phyloP scores from a whole-genome alignment of 1,284 basidiomycete genomes.

The Grifola frondosa region DNA sequence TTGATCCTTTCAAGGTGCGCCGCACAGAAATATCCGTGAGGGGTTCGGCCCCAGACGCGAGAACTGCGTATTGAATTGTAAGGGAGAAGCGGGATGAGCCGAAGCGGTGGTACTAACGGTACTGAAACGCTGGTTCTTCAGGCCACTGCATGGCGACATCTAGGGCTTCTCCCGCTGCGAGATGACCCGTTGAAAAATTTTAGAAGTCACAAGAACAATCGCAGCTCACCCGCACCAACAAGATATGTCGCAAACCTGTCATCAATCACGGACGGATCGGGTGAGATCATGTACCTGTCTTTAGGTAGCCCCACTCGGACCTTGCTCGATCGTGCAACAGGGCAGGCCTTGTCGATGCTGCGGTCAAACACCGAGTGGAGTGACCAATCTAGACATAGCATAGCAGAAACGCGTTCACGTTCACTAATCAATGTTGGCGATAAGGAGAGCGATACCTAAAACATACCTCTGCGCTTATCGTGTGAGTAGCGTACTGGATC shows the following conservation, averaged over 20 bases:
- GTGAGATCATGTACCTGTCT: constrained; percentile 45
- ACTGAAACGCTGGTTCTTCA: constrained; percentile 48
- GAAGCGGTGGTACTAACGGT: constrained; percentile 44
- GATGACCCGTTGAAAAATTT: neutral
- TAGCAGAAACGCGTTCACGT: constrained; percentile 3
- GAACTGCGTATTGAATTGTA: constrained; percentile 17
- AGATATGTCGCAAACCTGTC: constrained; percentile 46
- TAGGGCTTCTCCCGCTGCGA: constrained; percentile 30
- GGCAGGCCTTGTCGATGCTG: constrained; percentile 59
- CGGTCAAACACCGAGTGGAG: constrained; percentile 74
- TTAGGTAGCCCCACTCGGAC: constrained; percentile 50
- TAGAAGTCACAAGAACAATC: neutral
- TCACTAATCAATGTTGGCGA: too few species aligned
- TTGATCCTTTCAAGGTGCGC: constrained; percentile 73
- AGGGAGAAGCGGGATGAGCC: neutral
- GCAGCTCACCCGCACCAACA: constrained; percentile 44
- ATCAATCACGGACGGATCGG: constrained; percentile 43
- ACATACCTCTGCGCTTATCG: constrained; percentile 57
- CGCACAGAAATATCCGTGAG: constrained; percentile 55
- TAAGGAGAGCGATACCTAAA: too few species aligned
- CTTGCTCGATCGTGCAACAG: constrained; percentile 54
- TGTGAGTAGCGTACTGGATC: constrained; percentile 67
- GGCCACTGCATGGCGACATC: constrained; percentile 60
- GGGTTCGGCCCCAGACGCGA: constrained; percentile 28
- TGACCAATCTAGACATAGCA: constrained; percentile 66